These are phyloP conservation scores for Colletotrichum neosansevieriae DNA, from an alignment of 2,329 filamentous ascomycete genomes.

Conservation along the genomic window DNA sequence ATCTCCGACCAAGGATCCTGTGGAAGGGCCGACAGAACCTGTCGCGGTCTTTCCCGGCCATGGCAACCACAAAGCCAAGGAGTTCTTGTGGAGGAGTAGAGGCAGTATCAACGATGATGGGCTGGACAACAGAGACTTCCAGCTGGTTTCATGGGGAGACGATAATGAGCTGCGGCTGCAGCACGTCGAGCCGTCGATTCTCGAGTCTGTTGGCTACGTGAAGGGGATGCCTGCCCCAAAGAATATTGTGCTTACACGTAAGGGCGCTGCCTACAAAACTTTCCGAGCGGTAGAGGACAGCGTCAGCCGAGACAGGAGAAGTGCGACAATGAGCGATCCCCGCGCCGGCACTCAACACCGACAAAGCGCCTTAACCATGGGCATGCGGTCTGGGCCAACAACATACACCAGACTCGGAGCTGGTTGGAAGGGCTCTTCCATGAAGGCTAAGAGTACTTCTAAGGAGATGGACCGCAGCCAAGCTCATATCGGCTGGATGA, in stretches of 20 bases:
- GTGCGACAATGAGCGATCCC: constrained; percentile 72
- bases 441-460: constrained; percentile 65
- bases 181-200: constrained; percentile 72
- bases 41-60: constrained; percentile 72
- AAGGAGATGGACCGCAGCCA: constrained; percentile 61
- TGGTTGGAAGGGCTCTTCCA: constrained; percentile 68
- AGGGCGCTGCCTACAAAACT: constrained; percentile 86
- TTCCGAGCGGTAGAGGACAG: constrained; percentile 79
- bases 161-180: constrained; percentile 87
- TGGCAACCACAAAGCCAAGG: constrained; percentile 79
- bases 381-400: constrained; percentile 59
- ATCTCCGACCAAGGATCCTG: constrained; percentile 57
- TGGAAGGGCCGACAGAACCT: constrained; percentile 60
- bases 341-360: constrained; percentile 58
- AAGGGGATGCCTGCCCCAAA: constrained; percentile 75
- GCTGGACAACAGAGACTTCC: constrained; percentile 89
- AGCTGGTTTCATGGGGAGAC: constrained; percentile 92
- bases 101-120: constrained; percentile 75
- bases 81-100: constrained; percentile 89
- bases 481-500: constrained; percentile 77
- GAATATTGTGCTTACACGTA: constrained; percentile 80
- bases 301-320: constrained; percentile 67
- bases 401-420: constrained; percentile 51
- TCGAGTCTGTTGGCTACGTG: constrained; percentile 78
- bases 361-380: constrained; percentile 58